A percentile compares a stretch with the other conserved stretches of the same genome.
phyloP scores from a whole-genome alignment of 2,329 filamentous ascomycete species.

The Clarireedia sp. region DNA sequence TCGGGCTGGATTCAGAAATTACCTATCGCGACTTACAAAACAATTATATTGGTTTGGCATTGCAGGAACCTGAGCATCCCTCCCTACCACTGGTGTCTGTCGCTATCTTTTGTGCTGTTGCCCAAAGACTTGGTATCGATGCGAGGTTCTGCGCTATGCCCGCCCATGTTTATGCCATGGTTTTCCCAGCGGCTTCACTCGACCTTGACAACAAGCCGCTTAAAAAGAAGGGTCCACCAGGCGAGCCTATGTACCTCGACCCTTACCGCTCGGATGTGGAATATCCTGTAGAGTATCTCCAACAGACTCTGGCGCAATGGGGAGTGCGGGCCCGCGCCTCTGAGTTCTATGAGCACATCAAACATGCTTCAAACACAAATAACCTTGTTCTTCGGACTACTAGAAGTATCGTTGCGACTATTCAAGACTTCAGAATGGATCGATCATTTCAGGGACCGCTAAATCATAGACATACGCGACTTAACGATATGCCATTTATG shows the following conservation, averaged over 20 bases:
- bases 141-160: constrained; percentile 77
- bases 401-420: constrained; percentile 71
- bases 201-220: constrained; percentile 48
- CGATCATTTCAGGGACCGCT: neutral
- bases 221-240: constrained; percentile 32
- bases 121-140: constrained; percentile 63
- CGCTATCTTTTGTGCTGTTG: constrained; percentile 77
- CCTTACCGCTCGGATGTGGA: constrained; percentile 67
- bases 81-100: constrained; percentile 82
- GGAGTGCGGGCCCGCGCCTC: constrained; percentile 36
- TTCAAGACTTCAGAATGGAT: constrained; percentile 41
- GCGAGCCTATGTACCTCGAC: constrained; percentile 69
- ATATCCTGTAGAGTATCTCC: constrained; percentile 51
- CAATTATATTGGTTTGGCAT: constrained; percentile 76
- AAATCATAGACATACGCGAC: constrained; percentile 19
- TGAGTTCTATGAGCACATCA: constrained; percentile 44
- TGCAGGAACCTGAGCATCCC: constrained; percentile 64
- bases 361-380: constrained; percentile 49
- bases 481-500: constrained; percentile 27
- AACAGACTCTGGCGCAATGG: constrained; percentile 45
- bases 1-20: constrained; percentile 55
- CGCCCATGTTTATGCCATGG: constrained; percentile 75
- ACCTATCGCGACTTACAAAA: constrained; percentile 78
- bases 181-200: constrained; percentile 52
- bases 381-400: constrained; percentile 68